These are phyloP conservation scores for Botrytis fragariae DNA, from an alignment of 2,329 filamentous ascomycete species.

Conservation along the genomic window DNA sequence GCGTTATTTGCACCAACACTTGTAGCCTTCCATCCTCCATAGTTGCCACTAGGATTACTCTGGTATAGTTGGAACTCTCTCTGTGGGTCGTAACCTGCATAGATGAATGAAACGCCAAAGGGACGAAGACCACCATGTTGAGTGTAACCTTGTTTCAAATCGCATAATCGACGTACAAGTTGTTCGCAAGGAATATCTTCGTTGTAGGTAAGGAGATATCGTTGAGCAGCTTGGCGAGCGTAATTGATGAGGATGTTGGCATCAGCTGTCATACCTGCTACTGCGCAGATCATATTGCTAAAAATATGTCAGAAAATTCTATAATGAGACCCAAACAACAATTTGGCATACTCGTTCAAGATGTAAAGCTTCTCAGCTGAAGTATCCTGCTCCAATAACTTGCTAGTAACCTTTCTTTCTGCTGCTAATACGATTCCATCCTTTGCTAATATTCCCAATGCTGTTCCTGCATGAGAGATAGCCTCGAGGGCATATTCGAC, in stretches of 20 bases:
- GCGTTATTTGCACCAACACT: conserved; percentile 98
- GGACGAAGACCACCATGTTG: conserved; percentile 97
- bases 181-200: conserved; percentile 99
- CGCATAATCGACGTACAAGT: conserved; percentile 92
- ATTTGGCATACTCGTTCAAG: conserved; percentile 77
- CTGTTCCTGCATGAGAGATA: conserved; percentile 96
- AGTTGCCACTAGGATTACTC: conserved; percentile 98
- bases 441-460: conserved; percentile 92
- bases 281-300: conserved; percentile 99
- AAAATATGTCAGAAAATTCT: conserved; percentile 18
- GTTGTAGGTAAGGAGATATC: conserved; percentile 98
- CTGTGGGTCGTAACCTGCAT: conserved; percentile 94
- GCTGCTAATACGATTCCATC: conserved; percentile 98
- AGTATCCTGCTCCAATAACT: conserved; percentile 98
- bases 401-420: conserved; percentile 98
- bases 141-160: conserved; percentile 98
- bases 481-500: conserved; percentile 99
- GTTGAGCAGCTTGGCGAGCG: conserved; percentile 92
- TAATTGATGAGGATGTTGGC: conserved; percentile 99
- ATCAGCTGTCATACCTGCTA: conserved; percentile 98
- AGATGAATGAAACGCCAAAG: conserved; percentile 99
- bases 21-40: conserved; percentile 98
- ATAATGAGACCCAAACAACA: neutral
- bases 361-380: conserved; percentile 99
- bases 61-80: conserved; percentile 98